Conservation (phyloP, 371 early-diverging fungal genomes). For the Zychaea mexicana region DNA sequence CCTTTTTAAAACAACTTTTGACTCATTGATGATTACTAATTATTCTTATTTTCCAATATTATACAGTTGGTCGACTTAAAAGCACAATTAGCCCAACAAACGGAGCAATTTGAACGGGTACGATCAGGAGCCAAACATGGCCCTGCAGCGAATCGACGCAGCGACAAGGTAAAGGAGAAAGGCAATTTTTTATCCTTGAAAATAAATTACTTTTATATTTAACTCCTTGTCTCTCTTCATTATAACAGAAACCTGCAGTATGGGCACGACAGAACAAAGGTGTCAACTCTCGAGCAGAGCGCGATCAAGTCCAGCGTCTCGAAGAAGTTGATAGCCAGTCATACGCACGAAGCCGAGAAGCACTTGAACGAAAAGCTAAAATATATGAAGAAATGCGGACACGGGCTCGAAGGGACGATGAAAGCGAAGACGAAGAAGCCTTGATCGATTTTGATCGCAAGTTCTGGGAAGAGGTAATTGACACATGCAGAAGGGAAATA, state of each 20-base stretch:
- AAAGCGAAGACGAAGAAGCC: slow-evolving; percentile 32
- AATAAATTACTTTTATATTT: not conserved
- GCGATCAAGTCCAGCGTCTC: slow-evolving; percentile 23
- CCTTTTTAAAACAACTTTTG: not conserved
- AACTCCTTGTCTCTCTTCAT: not conserved
- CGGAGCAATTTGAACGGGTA: slow-evolving; percentile 37
- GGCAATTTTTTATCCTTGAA: not conserved
- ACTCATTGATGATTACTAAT: not conserved
- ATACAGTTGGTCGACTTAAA: slow-evolving; percentile 36
- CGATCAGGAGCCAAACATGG: slow-evolving; percentile 36
- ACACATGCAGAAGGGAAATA: slow-evolving; percentile 35
- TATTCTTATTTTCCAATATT: not conserved
- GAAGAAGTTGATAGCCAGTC: slow-evolving; percentile 37
- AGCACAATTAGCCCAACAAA: slow-evolving; percentile 42
- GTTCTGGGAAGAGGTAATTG: slow-evolving; percentile 37
- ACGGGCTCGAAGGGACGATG: slow-evolving; percentile 27
- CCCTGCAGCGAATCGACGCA: slow-evolving; percentile 24
- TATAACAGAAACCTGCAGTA: slow-evolving; percentile 60
- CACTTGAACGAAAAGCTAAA: slow-evolving; percentile 67
- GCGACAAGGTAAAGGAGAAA: slow-evolving; percentile 19
- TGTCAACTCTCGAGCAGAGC: slow-evolving; percentile 40
- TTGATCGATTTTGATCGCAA: slow-evolving; percentile 56
- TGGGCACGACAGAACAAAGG: slow-evolving; percentile 67
- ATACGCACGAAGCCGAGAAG: slow-evolving; percentile 51
- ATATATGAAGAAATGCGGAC: slow-evolving; percentile 60